phyloP scores from a whole-genome alignment of 306 rosid genomes.

The Gastrolobium villosum region DNA sequence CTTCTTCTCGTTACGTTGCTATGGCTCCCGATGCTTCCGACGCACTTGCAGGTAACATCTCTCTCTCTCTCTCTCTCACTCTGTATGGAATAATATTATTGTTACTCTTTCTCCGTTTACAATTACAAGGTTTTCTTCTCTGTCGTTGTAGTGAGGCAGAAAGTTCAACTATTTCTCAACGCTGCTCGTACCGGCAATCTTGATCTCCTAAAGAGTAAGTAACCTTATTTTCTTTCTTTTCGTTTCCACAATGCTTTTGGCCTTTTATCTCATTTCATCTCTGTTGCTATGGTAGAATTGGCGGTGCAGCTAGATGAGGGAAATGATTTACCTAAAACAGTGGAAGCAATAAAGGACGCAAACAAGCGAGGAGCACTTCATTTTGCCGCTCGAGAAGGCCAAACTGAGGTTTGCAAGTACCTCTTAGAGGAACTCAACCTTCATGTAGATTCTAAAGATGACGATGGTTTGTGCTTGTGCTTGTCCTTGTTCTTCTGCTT shows the following conservation, averaged over 20 bases:
- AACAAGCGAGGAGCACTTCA: slow-evolving; percentile 95
- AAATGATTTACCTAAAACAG: slow-evolving; percentile 69
- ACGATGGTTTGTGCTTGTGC: slow-evolving; percentile 66
- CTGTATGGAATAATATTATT: not conserved
- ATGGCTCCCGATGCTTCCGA: slow-evolving; percentile 91
- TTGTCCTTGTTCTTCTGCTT: too few species aligned
- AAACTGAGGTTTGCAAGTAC: slow-evolving; percentile 79
- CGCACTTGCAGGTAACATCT: slow-evolving; percentile 80
- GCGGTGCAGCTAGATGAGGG: slow-evolving; percentile 82
- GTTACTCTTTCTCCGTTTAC: not conserved
- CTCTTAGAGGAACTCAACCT: slow-evolving; percentile 84
- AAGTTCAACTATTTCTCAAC: slow-evolving; percentile 81
- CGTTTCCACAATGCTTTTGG: not conserved
- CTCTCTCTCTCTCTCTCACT: not conserved
- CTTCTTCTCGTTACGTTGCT: not conserved
- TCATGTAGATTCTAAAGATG: slow-evolving; percentile 78
- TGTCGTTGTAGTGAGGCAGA: slow-evolving; percentile 74
- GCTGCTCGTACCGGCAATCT: slow-evolving; percentile 86
- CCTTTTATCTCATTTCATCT: not conserved
- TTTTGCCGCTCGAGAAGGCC: slow-evolving; percentile 90
- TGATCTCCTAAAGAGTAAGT: slow-evolving; percentile 82
- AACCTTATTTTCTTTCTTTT: not conserved
- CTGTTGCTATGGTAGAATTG: slow-evolving; percentile 55
- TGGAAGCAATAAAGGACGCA: slow-evolving; percentile 86
- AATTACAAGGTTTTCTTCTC: not conserved